phyloP scores from a whole-genome alignment of 2,329 filamentous ascomycete species.

The Scorias spongiosa region DNA sequence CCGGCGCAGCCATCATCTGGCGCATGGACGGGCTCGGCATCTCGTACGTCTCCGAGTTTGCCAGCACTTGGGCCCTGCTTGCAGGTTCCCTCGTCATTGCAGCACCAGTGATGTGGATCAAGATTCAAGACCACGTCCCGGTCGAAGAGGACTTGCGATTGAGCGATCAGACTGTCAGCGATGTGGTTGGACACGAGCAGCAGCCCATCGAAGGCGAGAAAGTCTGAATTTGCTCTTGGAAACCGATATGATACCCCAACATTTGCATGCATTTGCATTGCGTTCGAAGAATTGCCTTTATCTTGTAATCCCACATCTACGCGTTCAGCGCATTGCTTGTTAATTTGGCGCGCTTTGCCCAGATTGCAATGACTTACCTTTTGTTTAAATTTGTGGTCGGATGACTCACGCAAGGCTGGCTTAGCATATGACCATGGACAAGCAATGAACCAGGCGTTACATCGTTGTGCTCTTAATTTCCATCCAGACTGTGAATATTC shows the following conservation, averaged over 20 bases:
- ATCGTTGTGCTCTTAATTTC: no score
- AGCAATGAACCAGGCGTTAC: no score
- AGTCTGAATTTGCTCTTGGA: slow-evolving; percentile 1
- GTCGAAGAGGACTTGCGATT: slow-evolving; percentile 73
- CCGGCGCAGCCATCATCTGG: slow-evolving; percentile 64
- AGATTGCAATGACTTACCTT: background rate
- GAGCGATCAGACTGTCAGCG: slow-evolving; percentile 65
- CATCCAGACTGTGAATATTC: no score
- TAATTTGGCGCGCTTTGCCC: no score
- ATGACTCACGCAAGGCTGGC: background rate
- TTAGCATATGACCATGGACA: background rate
- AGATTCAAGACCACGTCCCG: slow-evolving; percentile 67
- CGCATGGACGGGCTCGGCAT: slow-evolving; percentile 45
- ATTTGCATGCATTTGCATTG: background rate
- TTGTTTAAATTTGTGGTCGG: background rate
- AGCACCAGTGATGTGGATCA: slow-evolving; percentile 60
- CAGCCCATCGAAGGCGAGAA: slow-evolving; percentile 7
- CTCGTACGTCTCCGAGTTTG: slow-evolving; percentile 56
- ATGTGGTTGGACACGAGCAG: slow-evolving; percentile 36
- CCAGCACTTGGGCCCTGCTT: slow-evolving; percentile 60
- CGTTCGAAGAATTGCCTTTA: background rate
- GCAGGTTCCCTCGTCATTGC: slow-evolving; percentile 60
- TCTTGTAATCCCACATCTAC: no score
- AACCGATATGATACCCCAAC: background rate
- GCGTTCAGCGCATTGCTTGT: no score